Evolutionary conservation across 805 yeast species (phyloP), one percentile per base, ranked within the genome.

Genomic region (Nakazawaea wickerhamii): DNA sequence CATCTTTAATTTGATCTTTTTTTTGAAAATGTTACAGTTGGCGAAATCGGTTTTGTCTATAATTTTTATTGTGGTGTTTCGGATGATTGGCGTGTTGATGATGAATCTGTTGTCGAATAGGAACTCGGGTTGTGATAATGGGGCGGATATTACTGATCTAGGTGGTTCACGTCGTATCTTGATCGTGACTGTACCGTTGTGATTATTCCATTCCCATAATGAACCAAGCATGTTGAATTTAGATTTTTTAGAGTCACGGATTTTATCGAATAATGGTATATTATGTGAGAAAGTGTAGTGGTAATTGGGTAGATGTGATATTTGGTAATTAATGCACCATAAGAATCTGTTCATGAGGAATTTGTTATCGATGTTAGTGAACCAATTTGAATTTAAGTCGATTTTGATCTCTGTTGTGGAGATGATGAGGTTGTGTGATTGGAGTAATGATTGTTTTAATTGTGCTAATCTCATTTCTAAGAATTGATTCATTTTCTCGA

Each of bases 291-390:
- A 40, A 9, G 44, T 39, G 40, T 59, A 57, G 35, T 49, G 53
- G 42, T 51, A 60, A 4, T 51, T 41, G 3, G 34, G 15, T 2
- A 45, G 26, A 3, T 62, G 53, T 5, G 60, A 55, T 5, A 57
- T 50, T 30, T 23, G 38, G 35, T 47, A 50, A 10, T 57, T 40
- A 4, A 42, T 26, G 6, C 54, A 45, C 44, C 47, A 63, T 11
- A 63, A 25, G 17, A 49, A 55, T 39, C 65, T 45, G 40, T 60
- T 58, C 3, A 62, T 48, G 3, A 55, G 52, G 6, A 55, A 21
- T n/a, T 35, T 41, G 26, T 50, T 48, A 36, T 36, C 28, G 10
- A 19, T 8, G 20, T 38, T 8, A 4, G 13, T n/a, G 18, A 30
- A 28, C 25, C 46, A 36, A 0, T 58, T 50, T 1, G 64, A 36